Conservation (phyloP, 306 rosid species). For the Pterocarpus santalinus region DNA sequence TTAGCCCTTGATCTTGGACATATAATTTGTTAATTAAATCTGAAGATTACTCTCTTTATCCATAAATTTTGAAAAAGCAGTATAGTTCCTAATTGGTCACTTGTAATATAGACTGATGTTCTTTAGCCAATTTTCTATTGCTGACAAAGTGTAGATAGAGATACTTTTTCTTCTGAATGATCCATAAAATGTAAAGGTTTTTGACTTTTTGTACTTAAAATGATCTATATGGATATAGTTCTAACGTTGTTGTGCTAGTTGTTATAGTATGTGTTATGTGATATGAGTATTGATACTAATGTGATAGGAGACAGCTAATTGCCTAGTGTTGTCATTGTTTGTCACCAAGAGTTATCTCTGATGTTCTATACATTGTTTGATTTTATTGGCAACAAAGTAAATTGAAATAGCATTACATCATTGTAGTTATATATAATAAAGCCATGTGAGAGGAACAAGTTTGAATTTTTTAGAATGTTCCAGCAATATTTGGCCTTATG, state of each 20-base stretch:
- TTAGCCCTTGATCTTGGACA: background rate
- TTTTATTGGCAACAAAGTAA: conserved; percentile 4
- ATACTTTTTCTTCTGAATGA: conserved; percentile 6
- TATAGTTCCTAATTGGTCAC: background rate
- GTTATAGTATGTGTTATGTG: conserved; percentile 4
- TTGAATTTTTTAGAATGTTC: conserved; percentile 18
- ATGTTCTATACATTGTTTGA: conserved; percentile 1
- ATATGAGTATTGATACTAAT: conserved; percentile 6
- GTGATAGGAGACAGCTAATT: conserved; percentile 2
- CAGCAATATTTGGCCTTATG: background rate
- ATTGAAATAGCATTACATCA: conserved; percentile 5
- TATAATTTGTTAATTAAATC: background rate
- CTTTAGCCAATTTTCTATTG: background rate
- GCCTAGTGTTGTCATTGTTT: background rate
- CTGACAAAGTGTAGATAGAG: background rate
- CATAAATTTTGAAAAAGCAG: background rate
- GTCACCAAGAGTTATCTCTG: background rate
- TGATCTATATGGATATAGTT: background rate
- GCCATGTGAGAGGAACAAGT: conserved; percentile 6
- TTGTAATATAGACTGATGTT: background rate
- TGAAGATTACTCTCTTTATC: background rate
- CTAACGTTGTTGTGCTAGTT: background rate
- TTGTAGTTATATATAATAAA: conserved; percentile 1
- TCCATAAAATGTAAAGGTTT: background rate
- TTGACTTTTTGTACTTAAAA: background rate